These are phyloP conservation scores for Gynandropsis gynandra DNA, from an alignment of 345 rosid genomes.

Conservation along the genomic window DNA sequence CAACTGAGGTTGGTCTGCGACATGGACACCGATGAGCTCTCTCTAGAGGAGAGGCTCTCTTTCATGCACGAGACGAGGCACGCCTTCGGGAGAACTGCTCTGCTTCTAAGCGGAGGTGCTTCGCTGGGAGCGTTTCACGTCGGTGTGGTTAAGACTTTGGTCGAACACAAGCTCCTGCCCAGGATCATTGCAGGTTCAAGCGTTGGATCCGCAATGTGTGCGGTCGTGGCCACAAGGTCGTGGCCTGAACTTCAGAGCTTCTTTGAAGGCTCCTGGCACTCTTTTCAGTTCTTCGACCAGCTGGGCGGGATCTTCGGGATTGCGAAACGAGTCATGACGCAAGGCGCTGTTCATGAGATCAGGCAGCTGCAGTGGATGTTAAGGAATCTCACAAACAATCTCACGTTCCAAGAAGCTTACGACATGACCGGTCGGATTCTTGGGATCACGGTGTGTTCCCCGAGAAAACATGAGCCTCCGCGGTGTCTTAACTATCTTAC, in stretches of 20 bases:
- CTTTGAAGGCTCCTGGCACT: conserved; percentile 79
- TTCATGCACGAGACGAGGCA: conserved; percentile 98
- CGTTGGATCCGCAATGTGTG: conserved; percentile 87
- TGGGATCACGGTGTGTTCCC: conserved; percentile 92
- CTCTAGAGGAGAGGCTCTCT: conserved; percentile 82
- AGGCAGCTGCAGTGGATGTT: conserved; percentile 86
- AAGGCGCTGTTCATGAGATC: conserved; percentile 91
- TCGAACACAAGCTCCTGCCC: conserved; percentile 81
- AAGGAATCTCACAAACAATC: conserved; percentile 83
- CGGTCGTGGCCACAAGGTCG: conserved; percentile 74
- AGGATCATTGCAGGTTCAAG: conserved; percentile 93
- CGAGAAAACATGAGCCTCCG: conserved; percentile 96
- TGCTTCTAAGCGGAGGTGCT: conserved; percentile 97
- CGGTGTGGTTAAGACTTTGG: conserved; percentile 89
- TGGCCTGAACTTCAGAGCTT: conserved; percentile 98
- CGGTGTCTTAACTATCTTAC: conserved; percentile 93
- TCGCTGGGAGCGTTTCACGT: conserved; percentile 94
- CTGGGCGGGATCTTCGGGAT: conserved; percentile 80
- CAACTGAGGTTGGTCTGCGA: conserved; percentile 91
- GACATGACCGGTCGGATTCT: conserved; percentile 94
- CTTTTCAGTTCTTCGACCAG: conserved; percentile 86
- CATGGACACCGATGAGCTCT: conserved; percentile 81
- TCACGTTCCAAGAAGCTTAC: conserved; percentile 95
- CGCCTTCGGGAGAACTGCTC: conserved; percentile 92
- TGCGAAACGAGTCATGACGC: conserved; percentile 80